Base-by-base conservation (phyloP, 768 basidiomycete species). In the Phallus indusiatus region DNA sequence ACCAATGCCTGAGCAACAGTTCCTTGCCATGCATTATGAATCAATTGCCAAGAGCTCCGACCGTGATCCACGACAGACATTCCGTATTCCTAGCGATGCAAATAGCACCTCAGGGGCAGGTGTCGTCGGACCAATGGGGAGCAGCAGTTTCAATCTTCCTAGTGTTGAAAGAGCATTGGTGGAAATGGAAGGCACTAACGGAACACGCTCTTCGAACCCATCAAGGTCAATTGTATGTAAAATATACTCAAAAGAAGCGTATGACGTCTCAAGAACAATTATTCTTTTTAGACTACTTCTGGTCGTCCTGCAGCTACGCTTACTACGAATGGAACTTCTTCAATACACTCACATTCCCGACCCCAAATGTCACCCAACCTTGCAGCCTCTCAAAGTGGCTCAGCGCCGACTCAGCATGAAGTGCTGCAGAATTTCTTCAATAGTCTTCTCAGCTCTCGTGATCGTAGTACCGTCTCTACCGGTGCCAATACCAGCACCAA, bases 121-220 rank as follows among this genome's bases (percentile, higher is more conserved):
- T 24, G 83, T 96, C 51, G 95, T 99, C 11, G 95, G 95, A 1
- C 95, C 95, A 0, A 81, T 99, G 72, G 89, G 88, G 56, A 88
- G 85, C 68, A 88, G 85, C 64, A 89, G 85, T 60, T 86, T 94
- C 73, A 88, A 73, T 67, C 74, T 97, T 53, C 94, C 94, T 1
- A 86, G 78, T 58, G 95, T 97, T 37, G 93, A 94, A 70, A 84
- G 84, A 54, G 93, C 90, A 1, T 78, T 96, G 59, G 80, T 79
- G 20, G 91, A 94, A 59, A 93, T 96, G 92, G 92, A 95, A 66
- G 78, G 79, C 53, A 62, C 61, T 20, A 80, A 80, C 5, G 67
- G 77, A 50, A 14, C 42, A 42, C 42, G 42, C 9, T 14, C 42
- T 11, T 14, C 42, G 2, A 42, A 10, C 42, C 4, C n/a, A 2